A percentile compares a stretch with the other conserved stretches of the same genome.
Conservation (phyloP, 2,329 filamentous ascomycete species). For the Penicillium sp. region DNA sequence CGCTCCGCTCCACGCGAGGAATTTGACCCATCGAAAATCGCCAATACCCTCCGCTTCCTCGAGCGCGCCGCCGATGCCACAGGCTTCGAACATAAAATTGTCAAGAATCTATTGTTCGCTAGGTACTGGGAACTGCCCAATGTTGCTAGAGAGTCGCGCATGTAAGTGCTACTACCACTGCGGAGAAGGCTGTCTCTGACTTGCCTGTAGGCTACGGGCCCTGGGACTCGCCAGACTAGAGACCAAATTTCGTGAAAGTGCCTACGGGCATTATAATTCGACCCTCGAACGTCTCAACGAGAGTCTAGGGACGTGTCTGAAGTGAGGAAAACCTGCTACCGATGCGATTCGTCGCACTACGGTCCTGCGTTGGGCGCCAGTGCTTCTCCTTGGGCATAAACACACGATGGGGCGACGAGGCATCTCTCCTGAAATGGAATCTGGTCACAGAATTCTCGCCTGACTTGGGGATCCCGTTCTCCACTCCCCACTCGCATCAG, state of each 20-base stretch:
- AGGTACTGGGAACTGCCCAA: conserved; percentile 41
- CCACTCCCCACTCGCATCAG: not conserved
- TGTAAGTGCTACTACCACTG: conserved; percentile 24
- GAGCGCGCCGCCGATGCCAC: conserved; percentile 36
- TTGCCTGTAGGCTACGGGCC: conserved; percentile 25
- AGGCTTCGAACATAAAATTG: conserved; percentile 45
- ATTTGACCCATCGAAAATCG: conserved; percentile 38
- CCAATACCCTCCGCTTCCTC: conserved; percentile 46
- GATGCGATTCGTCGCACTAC: conserved; percentile 13
- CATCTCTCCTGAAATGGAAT: conserved; percentile 11
- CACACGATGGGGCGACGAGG: conserved; percentile 8
- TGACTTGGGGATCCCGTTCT: conserved; percentile 2
- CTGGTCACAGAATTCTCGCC: conserved; percentile 3
- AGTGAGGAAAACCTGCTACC: conserved; percentile 11
- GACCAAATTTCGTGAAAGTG: conserved; percentile 29
- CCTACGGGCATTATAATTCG: conserved; percentile 40
- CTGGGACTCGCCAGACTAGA: conserved; percentile 27
- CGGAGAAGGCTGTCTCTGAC: conserved; percentile 18
- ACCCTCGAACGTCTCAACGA: conserved; percentile 47
- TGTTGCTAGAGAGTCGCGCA: conserved; percentile 27
- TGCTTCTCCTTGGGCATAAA: conserved; percentile 22
- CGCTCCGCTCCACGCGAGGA: conserved; percentile 33
- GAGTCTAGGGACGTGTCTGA: conserved; percentile 44
- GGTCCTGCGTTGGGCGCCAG: conserved; percentile 18
- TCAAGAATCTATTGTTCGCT: conserved; percentile 43